Evolutionary conservation across 805 yeast species (phyloP), one percentile per base, ranked within the genome.

Genomic region (Wickerhamiella occidentalis): DNA sequence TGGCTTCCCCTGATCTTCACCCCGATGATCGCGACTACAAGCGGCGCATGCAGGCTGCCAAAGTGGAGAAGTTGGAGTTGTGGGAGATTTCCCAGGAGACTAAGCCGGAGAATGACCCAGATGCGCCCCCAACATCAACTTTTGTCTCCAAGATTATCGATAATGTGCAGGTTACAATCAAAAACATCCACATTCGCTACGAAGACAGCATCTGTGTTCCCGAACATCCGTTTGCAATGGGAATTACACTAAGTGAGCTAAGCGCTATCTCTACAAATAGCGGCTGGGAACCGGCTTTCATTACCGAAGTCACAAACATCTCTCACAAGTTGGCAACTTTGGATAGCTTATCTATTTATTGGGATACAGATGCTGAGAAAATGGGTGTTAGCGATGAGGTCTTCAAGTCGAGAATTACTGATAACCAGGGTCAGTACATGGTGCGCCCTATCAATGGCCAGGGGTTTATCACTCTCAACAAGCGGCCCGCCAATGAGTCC

Each of bases 181-280:
- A 80, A 58, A 86, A 85, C 61, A 92, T 92, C 54, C 99, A 92
- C 64, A 64, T 92, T 18, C 73, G 98, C 51, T 92, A 88, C 60
- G 98, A 94, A 60, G 98, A 92, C 65, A 73, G 72, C 51, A 68
- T 74, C 6, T 69, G 75, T 38, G 79, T 85, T 55, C 80, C 94
- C 0, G 82, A 79, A 51, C 70, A 65, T 51, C 94, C 96, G 2
- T 85, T 84, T 56, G 73, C 96, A 0, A 66, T 87, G 35, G 99
- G 99, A 3, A 57, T 86, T 15, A 82, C 94, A 0, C 71, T 92
- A 45, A 75, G 77, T 38, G 97, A 92, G 65, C 70, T 92, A 38
- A 85, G 96, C 0, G 97, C 96, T 0, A 83, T 87, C 0, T 85
- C 96, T 1, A 80, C 97, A 0, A 88, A 90, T 64, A 80, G 75